Evolutionary conservation across 2,329 filamentous ascomycete species (phyloP).

Genomic region (Metarhizium humberi): DNA sequence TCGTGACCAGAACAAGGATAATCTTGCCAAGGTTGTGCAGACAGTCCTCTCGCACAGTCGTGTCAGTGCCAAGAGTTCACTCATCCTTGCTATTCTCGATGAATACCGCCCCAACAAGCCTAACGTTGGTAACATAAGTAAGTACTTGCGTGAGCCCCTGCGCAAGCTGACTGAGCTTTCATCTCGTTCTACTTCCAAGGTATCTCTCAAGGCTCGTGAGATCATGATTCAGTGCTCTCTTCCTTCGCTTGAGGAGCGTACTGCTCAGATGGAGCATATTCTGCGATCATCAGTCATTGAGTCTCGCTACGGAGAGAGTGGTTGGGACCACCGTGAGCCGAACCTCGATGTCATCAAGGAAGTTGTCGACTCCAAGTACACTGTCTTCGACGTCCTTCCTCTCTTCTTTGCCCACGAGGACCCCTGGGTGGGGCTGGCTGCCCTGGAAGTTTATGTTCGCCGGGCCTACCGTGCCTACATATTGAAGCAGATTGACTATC

Average conservation of each 20-base stretch:
- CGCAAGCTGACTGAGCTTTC: conserved; percentile 84
- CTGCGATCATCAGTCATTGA: conserved; percentile 90
- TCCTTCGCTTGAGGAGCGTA: conserved; percentile 90
- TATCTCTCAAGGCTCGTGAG: conserved; percentile 93
- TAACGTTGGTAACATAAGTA: conserved; percentile 76
- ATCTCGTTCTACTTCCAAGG: conserved; percentile 74
- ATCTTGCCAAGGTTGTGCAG: conserved; percentile 74
- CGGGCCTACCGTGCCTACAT: conserved; percentile 95
- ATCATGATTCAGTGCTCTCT: conserved; percentile 95
- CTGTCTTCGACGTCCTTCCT: conserved; percentile 90
- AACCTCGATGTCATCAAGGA: conserved; percentile 89
- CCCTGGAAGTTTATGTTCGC: conserved; percentile 91
- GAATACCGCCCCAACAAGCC: conserved; percentile 94
- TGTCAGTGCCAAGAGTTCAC: conserved; percentile 86
- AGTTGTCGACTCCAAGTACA: conserved; percentile 97
- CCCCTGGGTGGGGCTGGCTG: conserved; percentile 86
- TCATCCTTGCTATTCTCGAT: conserved; percentile 83
- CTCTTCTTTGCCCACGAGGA: conserved; percentile 94
- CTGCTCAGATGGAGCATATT: conserved; percentile 97
- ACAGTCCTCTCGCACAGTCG: conserved; percentile 90
- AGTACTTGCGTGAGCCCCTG: conserved; percentile 74
- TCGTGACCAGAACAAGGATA: conserved; percentile 93
- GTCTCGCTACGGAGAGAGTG: conserved; percentile 94
- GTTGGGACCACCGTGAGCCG: conserved; percentile 92
- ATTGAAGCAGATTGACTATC: conserved; percentile 81